These are phyloP conservation scores for Paragyromitra xinjiangensis DNA, from an alignment of 495 filamentous ascomycete species.

Conservation along the genomic window DNA sequence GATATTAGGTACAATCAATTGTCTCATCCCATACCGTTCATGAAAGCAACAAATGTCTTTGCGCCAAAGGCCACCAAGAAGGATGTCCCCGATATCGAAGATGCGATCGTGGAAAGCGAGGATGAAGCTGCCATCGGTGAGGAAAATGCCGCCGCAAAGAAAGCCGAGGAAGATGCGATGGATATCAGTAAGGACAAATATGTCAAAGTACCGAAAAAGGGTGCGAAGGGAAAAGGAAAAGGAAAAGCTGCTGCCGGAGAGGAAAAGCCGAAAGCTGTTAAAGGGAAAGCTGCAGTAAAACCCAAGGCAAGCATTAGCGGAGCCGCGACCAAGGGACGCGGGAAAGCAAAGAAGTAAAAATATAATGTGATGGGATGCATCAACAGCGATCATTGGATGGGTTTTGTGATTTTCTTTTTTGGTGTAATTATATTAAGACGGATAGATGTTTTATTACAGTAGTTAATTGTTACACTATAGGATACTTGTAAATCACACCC, in stretches of 20 bases:
- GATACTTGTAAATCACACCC: conserved; percentile 28
- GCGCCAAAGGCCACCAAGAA: conserved; percentile 73
- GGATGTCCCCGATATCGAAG: conserved; percentile 91
- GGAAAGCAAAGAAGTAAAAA: conserved; percentile 29
- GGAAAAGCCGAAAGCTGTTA: conserved; percentile 39
- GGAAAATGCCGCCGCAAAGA: conserved; percentile 67
- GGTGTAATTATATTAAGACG: conserved; percentile 26
- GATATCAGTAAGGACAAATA: conserved; percentile 96
- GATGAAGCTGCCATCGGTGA: conserved; percentile 73
- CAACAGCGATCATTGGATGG: conserved; percentile 7
- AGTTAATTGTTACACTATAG: conserved; percentile 34
- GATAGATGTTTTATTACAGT: conserved; percentile 25
- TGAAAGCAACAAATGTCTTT: conserved; percentile 83
- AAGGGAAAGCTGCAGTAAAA: conserved; percentile 31
- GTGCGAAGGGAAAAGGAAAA: conserved; percentile 62
- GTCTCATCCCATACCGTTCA: conserved; percentile 92
- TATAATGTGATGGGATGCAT: conserved; percentile 1
- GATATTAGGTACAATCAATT: conserved; percentile 76
- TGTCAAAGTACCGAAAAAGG: conserved; percentile 83
- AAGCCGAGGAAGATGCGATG: conserved; percentile 72
- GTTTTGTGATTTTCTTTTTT: conserved; percentile 36
- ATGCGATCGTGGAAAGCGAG: conserved; percentile 92
- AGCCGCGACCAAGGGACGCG: conserved; percentile 37
- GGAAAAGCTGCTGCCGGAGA: conserved; percentile 62
- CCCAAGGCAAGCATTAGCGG: conserved; percentile 36